Conservation (phyloP, 2,329 filamentous ascomycete genomes). For the Ascochyta fabae region DNA sequence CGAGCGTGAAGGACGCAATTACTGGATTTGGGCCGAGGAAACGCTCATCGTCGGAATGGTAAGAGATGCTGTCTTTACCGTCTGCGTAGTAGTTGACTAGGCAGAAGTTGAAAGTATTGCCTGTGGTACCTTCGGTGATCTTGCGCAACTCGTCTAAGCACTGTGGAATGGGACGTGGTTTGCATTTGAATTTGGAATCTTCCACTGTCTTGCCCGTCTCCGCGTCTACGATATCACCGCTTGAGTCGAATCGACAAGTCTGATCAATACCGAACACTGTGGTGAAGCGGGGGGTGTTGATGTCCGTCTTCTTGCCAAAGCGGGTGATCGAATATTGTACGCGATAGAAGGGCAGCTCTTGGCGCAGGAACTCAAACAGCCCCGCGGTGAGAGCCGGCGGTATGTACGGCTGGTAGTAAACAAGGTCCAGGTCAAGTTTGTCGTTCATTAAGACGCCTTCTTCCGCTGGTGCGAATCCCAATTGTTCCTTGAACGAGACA, state of each 20-base stretch:
- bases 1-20: slow-evolving; percentile 78
- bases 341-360: slow-evolving; percentile 76
- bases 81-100: slow-evolving; percentile 85
- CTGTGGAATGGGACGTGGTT: slow-evolving; percentile 72
- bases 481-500: slow-evolving; percentile 47
- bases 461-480: slow-evolving; percentile 57
- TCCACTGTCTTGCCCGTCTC: slow-evolving; percentile 51
- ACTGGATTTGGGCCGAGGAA: slow-evolving; percentile 74
- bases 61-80: slow-evolving; percentile 77
- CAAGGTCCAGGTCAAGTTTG: slow-evolving; percentile 72
- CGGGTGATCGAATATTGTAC: slow-evolving; percentile 76
- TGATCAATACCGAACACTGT: slow-evolving; percentile 68
- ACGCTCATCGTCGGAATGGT: slow-evolving; percentile 80
- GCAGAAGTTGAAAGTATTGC: slow-evolving; percentile 76
- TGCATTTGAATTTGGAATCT: slow-evolving; percentile 62
- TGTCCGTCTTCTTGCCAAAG: slow-evolving; percentile 65
- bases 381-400: slow-evolving; percentile 61
- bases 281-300: slow-evolving; percentile 68
- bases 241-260: slow-evolving; percentile 63
- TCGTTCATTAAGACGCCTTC: slow-evolving; percentile 66
- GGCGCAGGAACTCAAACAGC: slow-evolving; percentile 73
- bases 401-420: slow-evolving; percentile 79
- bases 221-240: slow-evolving; percentile 51
- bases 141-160: slow-evolving; percentile 70
- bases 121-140: slow-evolving; percentile 69